Evolutionary conservation across 2,329 filamentous ascomycete species (phyloP).

Genomic region (Chrysoporthe austroafricana): DNA sequence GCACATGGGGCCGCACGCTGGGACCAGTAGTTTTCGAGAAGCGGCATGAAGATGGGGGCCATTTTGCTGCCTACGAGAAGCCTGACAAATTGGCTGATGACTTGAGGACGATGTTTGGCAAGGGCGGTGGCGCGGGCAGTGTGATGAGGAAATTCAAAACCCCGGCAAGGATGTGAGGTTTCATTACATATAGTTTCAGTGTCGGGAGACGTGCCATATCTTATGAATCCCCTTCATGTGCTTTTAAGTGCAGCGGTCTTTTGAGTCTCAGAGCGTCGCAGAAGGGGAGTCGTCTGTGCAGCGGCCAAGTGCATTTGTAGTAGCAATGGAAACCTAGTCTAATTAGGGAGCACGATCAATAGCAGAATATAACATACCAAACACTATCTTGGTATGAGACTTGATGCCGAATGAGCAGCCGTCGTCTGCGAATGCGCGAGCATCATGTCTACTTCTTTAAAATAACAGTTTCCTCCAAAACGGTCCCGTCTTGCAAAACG

Average conservation of each 20-base stretch:
- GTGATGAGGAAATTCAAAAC: conserved; percentile 34
- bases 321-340: not conserved
- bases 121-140: conserved; percentile 48
- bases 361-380: not conserved
- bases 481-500: conserved; percentile 40
- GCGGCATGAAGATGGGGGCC: conserved; percentile 55
- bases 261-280: not conserved
- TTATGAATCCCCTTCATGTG: not conserved
- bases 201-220: not conserved
- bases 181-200: too few species aligned
- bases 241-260: not conserved
- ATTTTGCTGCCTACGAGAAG: conserved; percentile 65
- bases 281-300: not conserved
- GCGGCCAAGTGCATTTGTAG: not conserved
- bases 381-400: not conserved
- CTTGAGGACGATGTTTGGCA: conserved; percentile 61
- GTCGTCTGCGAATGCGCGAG: not conserved
- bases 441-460: conserved; percentile 2
- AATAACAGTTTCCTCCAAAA: conserved; percentile 40
- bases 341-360: not conserved
- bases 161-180: conserved; percentile 9
- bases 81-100: conserved; percentile 58
- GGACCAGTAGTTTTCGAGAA: conserved; percentile 64
- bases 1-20: conserved; percentile 60
- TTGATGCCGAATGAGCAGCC: not conserved